Conservation (phyloP, 2,329 filamentous ascomycete species). For the Blumeriella jaapii region DNA sequence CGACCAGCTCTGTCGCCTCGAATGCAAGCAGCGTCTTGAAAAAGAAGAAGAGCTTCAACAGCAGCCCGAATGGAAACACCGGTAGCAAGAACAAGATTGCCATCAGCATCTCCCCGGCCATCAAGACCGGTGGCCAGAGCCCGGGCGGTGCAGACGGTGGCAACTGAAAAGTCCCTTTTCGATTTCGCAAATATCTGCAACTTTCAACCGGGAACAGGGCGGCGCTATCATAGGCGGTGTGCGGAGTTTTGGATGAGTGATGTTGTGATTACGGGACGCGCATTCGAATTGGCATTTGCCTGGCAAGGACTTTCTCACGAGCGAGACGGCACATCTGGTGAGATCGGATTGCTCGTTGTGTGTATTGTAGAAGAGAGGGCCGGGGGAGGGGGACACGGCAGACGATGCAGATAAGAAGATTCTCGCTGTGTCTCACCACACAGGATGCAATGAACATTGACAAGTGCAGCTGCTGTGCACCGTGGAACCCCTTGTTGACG, state of each 20-base stretch:
- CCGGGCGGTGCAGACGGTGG: conserved; percentile 17
- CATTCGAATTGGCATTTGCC: conserved; percentile 12
- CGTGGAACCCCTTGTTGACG: background rate
- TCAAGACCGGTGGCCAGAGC: conserved; percentile 26
- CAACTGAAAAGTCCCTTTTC: conserved; percentile 14
- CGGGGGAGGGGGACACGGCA: conserved; percentile 9
- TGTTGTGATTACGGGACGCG: conserved; percentile 18
- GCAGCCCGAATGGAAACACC: conserved; percentile 27
- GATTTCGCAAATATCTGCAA: conserved; percentile 3
- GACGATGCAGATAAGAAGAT: conserved; percentile 14
- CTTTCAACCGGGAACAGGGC: conserved; percentile 6
- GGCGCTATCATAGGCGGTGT: conserved; percentile 15
- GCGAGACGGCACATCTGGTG: conserved; percentile 12
- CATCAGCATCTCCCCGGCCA: conserved; percentile 41
- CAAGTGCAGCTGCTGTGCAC: conserved; percentile 1
- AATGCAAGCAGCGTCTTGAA: conserved; percentile 25
- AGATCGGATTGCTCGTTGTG: conserved; percentile 14
- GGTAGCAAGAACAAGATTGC: conserved; percentile 42
- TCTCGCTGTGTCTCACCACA: conserved; percentile 11
- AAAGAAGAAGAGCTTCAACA: conserved; percentile 37
- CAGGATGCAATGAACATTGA: conserved; percentile 4
- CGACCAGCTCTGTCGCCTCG: conserved; percentile 29
- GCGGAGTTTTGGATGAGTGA: conserved; percentile 21
- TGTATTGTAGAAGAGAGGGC: conserved; percentile 21
- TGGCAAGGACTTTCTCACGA: conserved; percentile 8